Evolutionary conservation across 768 basidiomycete species (phyloP), one percentile per base, ranked within the genome.

Genomic region (Boletus vinaceobasis): DNA sequence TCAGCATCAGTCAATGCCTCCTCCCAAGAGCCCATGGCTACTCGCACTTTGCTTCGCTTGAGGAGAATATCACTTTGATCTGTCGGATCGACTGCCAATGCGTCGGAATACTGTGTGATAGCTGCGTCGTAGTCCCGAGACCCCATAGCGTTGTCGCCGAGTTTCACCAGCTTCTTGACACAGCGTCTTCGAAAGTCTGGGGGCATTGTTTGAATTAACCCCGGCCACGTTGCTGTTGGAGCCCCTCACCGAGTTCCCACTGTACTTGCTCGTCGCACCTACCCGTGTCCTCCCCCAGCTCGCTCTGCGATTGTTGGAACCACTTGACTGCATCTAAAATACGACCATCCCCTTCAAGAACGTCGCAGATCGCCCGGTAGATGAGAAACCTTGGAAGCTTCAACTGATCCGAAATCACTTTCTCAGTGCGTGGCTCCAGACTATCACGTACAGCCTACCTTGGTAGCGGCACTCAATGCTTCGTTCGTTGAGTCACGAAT

Each of bases 101-200:
- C 14, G 1, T 7, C 8, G 0, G 60, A 57, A 17, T 31, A 61
- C 3, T 39, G 14, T 19, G 3, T 3, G 8, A 38, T 7, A 0
- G 60, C 52, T 14, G 6, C 47, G 0, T 21, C 4, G 3, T n/a
- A 19, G 9, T 19, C 43, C 13, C n/a, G 4, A 19, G 45, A 29
- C 0, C 36, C 7, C 40, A 38, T 36, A 0, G 48, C 42, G 0
- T 6, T 3, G 7, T 53, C 55, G 0, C 53, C 60, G 0, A 48
- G n/a, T 3, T n/a, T 39, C 35, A 44, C 55, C 2, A 57, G 31
- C 15, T 11, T 47, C 13, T 13, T 7, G 0, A 17, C 8, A 10
- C 53, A 60, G 0, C 42, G 58, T 6, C 1, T 10, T n/a, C 19
- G 52, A 51, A 60, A 60, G 6, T 26, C 57, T 53, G 13, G 14